Evolutionary conservation across 306 rosid species (phyloP), one percentile per base, ranked within the genome.

Genomic region (Cicer pinnatifidum): DNA sequence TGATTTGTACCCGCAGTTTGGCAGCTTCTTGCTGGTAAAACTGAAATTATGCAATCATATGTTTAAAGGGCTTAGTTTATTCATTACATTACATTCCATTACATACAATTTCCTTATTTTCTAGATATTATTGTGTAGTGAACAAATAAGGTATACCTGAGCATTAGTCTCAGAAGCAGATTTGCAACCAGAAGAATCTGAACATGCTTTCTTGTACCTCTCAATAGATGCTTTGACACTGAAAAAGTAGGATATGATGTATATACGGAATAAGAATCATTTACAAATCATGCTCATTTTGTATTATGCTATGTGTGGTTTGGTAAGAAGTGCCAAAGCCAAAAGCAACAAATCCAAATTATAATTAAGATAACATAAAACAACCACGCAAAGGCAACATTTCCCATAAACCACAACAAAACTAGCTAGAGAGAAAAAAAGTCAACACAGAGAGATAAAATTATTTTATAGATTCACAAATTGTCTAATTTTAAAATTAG

Each of bases 11-110:
- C 0, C 92, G 88, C 61, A 93, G 77, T 71, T 89, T 93, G 12
- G 79, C 85, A 11, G 97, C 84, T 87, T 93, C 98, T 82, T 89
- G 89, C 86, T 91, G 94, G 78, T 93, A 93, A 82, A 60, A 86
- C 98, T 93, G 92, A 78, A 20, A 88, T 52, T 62, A 72, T 20
- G n/a, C 12, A 72, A 28, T n/a, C 53, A 60, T 28, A 28, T 50
- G 9, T 41, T 40, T 48, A 62, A 54, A 64, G 19, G 52, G 11
- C 4, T 80, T 67, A 61, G 78, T 53, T 35, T 41, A 57, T 41
- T 11, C 4, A 44, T 70, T 38, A 35, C 37, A 58, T 11, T 40
- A 13, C 4, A 44, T 70, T 38, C 35, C 37, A 58, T 11, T 15
- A 13, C 28, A 13, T 58, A 6, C 50, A 65, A 9, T 17, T 38